Conservation (phyloP, 2,329 filamentous ascomycete species). For the Mycosphaerelloides madeirae region DNA sequence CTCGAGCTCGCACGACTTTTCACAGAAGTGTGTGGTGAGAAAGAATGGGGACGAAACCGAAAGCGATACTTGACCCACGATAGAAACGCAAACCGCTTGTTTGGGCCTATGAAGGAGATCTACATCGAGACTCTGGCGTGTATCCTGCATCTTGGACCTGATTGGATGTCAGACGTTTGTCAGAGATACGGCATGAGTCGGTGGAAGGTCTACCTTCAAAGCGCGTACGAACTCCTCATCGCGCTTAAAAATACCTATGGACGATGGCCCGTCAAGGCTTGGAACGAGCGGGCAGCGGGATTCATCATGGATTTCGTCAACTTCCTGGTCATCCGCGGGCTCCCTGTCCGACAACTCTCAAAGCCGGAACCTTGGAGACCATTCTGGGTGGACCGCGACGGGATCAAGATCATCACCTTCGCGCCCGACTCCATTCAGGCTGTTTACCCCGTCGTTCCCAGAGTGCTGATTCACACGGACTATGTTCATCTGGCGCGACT, state of each 20-base stretch:
- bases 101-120: conserved; percentile 37
- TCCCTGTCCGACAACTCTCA: conserved; percentile 29
- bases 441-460: conserved; percentile 26
- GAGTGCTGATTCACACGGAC: conserved; percentile 27
- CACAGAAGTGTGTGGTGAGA: conserved; percentile 31
- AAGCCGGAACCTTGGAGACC: conserved; percentile 28
- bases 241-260: conserved; percentile 35
- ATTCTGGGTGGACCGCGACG: conserved; percentile 22
- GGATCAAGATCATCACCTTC: conserved; percentile 29
- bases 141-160: conserved; percentile 36
- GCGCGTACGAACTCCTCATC: conserved; percentile 30
- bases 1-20: conserved; percentile 32
- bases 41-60: conserved; percentile 29
- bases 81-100: conserved; percentile 30
- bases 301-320: conserved; percentile 35
- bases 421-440: conserved; percentile 21
- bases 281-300: conserved; percentile 26
- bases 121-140: conserved; percentile 41
- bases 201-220: conserved; percentile 29
- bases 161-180: conserved; percentile 37
- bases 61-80: conserved; percentile 31
- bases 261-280: conserved; percentile 27
- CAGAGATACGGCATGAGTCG: conserved; percentile 29
- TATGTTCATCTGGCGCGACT: conserved; percentile 30
- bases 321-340: conserved; percentile 31